Evolutionary conservation across 768 basidiomycete genomes (phyloP).

Genomic region (Rhodotorula diobovata): DNA sequence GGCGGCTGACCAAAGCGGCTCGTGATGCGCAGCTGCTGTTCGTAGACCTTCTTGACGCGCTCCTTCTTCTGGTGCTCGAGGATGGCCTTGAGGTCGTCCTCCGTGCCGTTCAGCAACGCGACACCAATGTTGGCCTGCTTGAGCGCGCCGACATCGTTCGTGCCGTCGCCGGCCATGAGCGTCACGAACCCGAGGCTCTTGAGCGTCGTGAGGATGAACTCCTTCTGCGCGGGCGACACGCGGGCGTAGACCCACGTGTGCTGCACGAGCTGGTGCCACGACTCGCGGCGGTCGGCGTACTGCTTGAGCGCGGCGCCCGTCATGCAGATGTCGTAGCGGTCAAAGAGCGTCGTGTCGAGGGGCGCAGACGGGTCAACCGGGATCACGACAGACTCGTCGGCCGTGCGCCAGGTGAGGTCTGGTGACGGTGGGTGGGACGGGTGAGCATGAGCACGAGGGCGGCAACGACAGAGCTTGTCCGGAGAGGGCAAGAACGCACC

Average conservation of each 20-base stretch:
- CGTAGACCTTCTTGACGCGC: conserved; percentile 92
- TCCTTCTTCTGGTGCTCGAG: conserved; percentile 86
- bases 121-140: conserved; percentile 98
- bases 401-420: conserved; percentile 88
- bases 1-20: conserved; percentile 86
- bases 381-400: conserved; percentile 86
- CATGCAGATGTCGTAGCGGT: conserved; percentile 90
- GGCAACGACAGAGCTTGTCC: too few relatives aligned
- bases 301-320: conserved; percentile 91
- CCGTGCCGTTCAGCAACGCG: conserved; percentile 82
- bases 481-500: conserved; percentile 52
- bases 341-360: conserved; percentile 69
- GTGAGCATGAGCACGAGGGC: not conserved
- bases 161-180: conserved; percentile 98
- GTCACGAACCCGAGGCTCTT: conserved; percentile 85
- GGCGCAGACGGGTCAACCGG: conserved; percentile 75
- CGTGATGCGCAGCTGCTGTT: conserved; percentile 86
- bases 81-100: conserved; percentile 86
- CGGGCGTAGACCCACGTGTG: conserved; percentile 98
- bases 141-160: conserved; percentile 96
- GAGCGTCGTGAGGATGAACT: conserved; percentile 84
- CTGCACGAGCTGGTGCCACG: conserved; percentile 75
- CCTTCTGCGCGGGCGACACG: conserved; percentile 92
- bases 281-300: conserved; percentile 61
- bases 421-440: not conserved